Percentiles rank a stretch among this genome's conserved stretches.
Conservation (phyloP, 306 rosid species). For the Cucurbita pepo region DNA sequence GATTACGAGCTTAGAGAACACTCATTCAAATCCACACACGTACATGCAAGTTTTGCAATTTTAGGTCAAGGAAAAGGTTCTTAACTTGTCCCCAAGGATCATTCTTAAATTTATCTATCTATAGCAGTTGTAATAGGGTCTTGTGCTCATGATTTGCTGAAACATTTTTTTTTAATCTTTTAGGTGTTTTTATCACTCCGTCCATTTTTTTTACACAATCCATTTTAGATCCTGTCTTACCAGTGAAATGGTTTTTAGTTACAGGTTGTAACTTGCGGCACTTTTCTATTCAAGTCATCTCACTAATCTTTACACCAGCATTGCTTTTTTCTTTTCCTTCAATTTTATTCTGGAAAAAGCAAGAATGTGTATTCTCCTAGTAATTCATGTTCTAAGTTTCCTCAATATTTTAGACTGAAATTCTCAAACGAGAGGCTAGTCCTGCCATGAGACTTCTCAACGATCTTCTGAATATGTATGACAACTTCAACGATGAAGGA, state of each 20-base stretch:
- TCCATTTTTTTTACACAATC: too few species aligned
- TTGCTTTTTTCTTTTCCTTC: background rate
- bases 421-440: slow-evolving; percentile 72
- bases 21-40: background rate
- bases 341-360: background rate
- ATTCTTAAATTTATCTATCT: background rate
- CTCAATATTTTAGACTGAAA: slow-evolving; percentile 48
- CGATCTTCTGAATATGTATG: slow-evolving; percentile 73
- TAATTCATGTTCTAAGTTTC: background rate
- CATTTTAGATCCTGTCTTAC: too few species aligned
- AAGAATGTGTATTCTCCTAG: background rate
- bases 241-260: too few species aligned
- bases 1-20: background rate
- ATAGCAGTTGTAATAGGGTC: background rate
- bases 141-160: background rate
- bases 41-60: background rate
- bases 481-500: slow-evolving; percentile 45
- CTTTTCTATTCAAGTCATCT: background rate
- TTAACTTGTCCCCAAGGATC: background rate
- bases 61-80: background rate
- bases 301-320: background rate
- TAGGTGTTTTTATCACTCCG: too few species aligned
- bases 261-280: background rate
- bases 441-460: slow-evolving; percentile 89
- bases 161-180: too few species aligned